Base-by-base conservation (phyloP, 139 green algal genomes). In the Microglena sp. region DNA sequence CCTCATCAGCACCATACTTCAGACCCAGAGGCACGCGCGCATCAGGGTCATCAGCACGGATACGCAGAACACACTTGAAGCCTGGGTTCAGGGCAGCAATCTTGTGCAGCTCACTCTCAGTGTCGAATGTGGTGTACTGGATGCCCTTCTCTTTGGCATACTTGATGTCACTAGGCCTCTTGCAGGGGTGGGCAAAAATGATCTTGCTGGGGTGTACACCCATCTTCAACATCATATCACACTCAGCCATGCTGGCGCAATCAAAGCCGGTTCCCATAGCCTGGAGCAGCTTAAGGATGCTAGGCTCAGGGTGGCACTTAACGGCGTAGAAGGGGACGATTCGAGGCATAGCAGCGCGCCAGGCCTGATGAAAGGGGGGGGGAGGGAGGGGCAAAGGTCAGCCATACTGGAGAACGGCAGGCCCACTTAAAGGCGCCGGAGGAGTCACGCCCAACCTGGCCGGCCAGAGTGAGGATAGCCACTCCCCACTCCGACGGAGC, bases 71-170 rank as follows among this genome's bases (percentile, higher is more conserved):
- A 62, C 82, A 69, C 68, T 84, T 72, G 66, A 85, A 81, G 31
- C 63, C 60, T 5, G 87, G 85, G 70, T 90, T 74, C 35, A 75
- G 57, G 33, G 66, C 55, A 21, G 85, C 84, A 55, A 96, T 84
- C 82, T 99, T 99, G 60, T 83, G 60, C 36, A 98, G 82, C 87
- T 99, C 93, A 32, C 50, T 75, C 70, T 81, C 84, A 4, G 86
- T 93, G 79, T 99, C 93, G 71, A 97, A 97, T n/a, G 92, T 97
- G 61, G 86, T 96, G 60, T 91, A 80, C n/a, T n/a, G n/a, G 4
- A 67, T 43, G 15, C 60, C 60, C 15, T 67, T 24, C 60, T 57
- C 60, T 8, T n/a, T 26, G 8, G 82, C 83, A 61, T 63, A 72
- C 28, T 69, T 62, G 67, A 97, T 89, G 76, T 97, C 85, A 4